Evolutionary conservation across 192 early-diverging fungal species (phyloP), one percentile per base, ranked within the genome.

Genomic region (Haplosporangium gracile): DNA sequence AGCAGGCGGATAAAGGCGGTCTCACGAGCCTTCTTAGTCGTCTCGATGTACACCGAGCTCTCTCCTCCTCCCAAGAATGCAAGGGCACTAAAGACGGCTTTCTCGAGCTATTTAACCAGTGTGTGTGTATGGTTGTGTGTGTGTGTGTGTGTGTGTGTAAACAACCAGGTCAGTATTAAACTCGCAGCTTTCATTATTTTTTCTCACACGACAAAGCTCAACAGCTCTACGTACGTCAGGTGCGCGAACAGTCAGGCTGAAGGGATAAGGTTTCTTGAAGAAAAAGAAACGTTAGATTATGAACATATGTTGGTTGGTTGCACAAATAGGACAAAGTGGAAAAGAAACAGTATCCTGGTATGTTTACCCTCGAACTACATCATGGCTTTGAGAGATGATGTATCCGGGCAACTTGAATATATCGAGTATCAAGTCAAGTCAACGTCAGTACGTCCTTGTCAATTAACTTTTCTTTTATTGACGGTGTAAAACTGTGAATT

Each of bases 21-120:
- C 76, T 86, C 84, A 8, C 84, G 84, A 36, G 84, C 84, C 79
- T 86, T 86, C 49, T 86, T 79, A 10, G 84, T 79, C 79, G 78
- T 86, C 72, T 86, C 84, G 20, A 86, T 86, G 39, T 86, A 86
- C 1, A 79, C 80, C 2, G 79, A 75, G 42, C 79, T 86, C 45
- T 86, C 84, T 5, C 84, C 79, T 68, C 84, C 84, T 74, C 79
- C 84, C 38, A 86, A 49, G 6, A 75, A 77, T 24, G 84, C 84
- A 71, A 86, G 81, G 22, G 84, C 84, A 24, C 84, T 79, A 70
- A 86, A 86, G 55, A 86, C 70, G 22, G 84, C 78, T 74, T 80
- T 85, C 13, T 78, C 83, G 26, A 80, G 74, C 74, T 81, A 43
- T 71, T 38, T 40, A 74, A n/a, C 26, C 10, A 34, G 4, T 39